A percentile compares a stretch with the other conserved stretches of the same genome.
Conservation (phyloP, 148 eudicot species). For the Gaultheria prostrata region DNA sequence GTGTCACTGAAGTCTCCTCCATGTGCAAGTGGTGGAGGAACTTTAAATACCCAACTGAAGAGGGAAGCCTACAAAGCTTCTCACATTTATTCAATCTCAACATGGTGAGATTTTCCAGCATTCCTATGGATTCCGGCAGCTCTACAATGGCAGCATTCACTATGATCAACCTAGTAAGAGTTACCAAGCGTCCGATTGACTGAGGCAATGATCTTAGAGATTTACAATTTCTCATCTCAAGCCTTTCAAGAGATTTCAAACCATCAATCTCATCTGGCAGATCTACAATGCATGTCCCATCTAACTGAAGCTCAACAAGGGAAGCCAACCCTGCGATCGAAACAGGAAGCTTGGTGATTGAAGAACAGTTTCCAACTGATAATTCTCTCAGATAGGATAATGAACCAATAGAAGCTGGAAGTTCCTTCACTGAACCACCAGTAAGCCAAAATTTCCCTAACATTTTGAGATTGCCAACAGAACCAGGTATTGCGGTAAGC, state of each 20-base stretch:
- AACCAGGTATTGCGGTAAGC: conserved; percentile 39
- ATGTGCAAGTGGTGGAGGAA: conserved; percentile 40
- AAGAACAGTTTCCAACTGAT: conserved; percentile 32
- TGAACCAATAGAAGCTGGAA: conserved; percentile 46
- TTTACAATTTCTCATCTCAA: conserved; percentile 39
- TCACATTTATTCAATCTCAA: conserved; percentile 38
- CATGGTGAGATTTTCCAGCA: conserved; percentile 40
- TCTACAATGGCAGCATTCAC: conserved; percentile 34
- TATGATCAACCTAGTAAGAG: conserved; percentile 34
- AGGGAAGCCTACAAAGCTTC: conserved; percentile 36
- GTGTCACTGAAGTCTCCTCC: conserved; percentile 39
- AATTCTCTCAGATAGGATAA: conserved; percentile 37
- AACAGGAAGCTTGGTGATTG: conserved; percentile 35
- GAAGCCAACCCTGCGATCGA: conserved; percentile 39
- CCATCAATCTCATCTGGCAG: conserved; percentile 49
- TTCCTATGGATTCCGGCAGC: conserved; percentile 52
- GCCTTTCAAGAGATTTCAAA: conserved; percentile 42
- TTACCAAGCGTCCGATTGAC: conserved; percentile 37
- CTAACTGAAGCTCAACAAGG: conserved; percentile 40
- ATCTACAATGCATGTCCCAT: conserved; percentile 24
- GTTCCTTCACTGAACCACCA: conserved; percentile 29
- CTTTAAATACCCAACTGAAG: conserved; percentile 36
- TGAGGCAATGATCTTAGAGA: conserved; percentile 40
- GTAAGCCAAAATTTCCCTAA: conserved; percentile 27
- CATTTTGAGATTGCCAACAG: conserved; percentile 40